Base-by-base conservation (phyloP, 495 filamentous ascomycete species). In the Trypethelium eluteriae region DNA sequence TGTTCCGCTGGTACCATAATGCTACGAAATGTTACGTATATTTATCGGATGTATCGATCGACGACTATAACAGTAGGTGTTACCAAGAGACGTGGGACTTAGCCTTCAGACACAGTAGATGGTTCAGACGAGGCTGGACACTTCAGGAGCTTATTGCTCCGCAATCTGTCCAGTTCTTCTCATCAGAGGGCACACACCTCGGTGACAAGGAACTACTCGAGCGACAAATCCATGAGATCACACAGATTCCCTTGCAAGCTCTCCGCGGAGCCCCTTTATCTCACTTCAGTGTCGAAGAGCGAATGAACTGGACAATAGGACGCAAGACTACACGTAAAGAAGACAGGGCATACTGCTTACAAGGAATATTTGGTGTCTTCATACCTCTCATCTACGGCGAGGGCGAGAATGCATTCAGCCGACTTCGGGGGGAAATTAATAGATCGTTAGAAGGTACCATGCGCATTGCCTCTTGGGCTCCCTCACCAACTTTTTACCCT, bases 71-170 rank as follows among this genome's bases (percentile, higher is more conserved):
- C 25, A 25, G 25, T 25, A 14, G 41, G 41, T 44, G 7, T 44
- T 14, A 7, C 7, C 41, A 44, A 44, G 14, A 14, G 7, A 44
- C 41, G 6, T 44, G 41, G 41, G 41, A 44, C 6, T 1, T 0
- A 44, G 41, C 14, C 6, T 70, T 70, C 18, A 34, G 39, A 16
- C 2, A 2, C 10, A 70, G 69, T 56, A 25, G 61, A 18, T 70
- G 68, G 68, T 70, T 67, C 39, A 62, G 6, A n/a, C 64, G 67
- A 18, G 67, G 67, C 39, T 69, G 67, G 67, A 69, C 67, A 32
- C 49, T 62, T 5, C 66, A 70, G 38, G 68, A 70, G 39, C 67
- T 69, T 36, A 50, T 62, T 32, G 6, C 64, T 12, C 41, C 25
- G 2, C 10, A 38, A 10, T 64, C 65, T 2, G 18, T 39, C 38